phyloP scores from a whole-genome alignment of 441 rosid species.

The Cnidoscolus chayamansa region DNA sequence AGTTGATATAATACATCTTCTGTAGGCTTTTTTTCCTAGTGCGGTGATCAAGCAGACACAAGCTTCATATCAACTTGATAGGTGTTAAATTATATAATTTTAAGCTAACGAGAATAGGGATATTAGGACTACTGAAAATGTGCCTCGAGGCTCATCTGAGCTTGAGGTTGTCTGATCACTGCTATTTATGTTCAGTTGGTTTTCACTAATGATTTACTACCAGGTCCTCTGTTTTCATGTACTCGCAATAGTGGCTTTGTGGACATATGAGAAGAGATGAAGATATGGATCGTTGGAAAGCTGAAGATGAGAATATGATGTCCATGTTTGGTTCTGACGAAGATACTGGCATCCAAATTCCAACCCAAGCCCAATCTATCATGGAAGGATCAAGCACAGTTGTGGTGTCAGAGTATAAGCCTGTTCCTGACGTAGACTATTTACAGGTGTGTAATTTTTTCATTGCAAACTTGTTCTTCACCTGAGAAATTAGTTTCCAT shows the following conservation, averaged over 20 bases:
- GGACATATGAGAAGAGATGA: constrained; percentile 47
- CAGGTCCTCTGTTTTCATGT: constrained; percentile 69
- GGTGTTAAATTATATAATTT: neutral
- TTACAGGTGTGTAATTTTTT: constrained; percentile 52
- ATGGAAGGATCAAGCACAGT: constrained; percentile 72
- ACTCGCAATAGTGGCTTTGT: constrained; percentile 77
- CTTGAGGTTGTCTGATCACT: constrained; percentile 34
- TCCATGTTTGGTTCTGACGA: constrained; percentile 55
- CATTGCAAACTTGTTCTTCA: constrained; percentile 3
- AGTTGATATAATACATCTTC: constrained; percentile 6
- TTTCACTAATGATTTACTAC: constrained; percentile 70
- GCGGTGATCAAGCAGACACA: constrained; percentile 17
- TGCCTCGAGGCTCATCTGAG: constrained; percentile 9
- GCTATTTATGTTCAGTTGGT: constrained; percentile 48
- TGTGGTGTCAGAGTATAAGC: constrained; percentile 58
- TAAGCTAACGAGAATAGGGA: neutral
- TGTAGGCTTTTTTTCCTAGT: constrained; percentile 4
- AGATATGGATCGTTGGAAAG: constrained; percentile 36
- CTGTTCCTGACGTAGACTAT: constrained; percentile 83
- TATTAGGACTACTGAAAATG: neutral
- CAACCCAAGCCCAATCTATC: constrained; percentile 62
- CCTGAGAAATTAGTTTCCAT: neutral
- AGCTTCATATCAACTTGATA: constrained; percentile 12
- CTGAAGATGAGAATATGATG: constrained; percentile 41
- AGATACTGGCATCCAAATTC: constrained; percentile 51